Conservation (phyloP, 805 yeast genomes). For the Ogataea salicorniae region DNA sequence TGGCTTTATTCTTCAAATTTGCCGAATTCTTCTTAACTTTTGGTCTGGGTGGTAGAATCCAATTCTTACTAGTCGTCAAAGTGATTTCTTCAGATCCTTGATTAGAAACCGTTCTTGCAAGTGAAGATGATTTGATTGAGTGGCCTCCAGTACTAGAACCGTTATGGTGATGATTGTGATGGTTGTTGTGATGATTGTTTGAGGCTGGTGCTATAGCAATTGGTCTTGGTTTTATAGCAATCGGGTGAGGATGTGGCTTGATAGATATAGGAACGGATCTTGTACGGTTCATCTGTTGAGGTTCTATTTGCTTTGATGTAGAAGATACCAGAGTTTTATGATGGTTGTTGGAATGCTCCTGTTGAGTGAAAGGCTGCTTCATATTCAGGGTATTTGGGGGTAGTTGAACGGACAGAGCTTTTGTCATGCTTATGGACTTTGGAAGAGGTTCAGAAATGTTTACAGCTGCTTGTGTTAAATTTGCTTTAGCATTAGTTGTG, state of each 20-base stretch:
- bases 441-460: not conserved
- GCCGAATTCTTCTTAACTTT: slow-evolving; percentile 23
- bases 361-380: not conserved
- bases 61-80: slow-evolving; percentile 33
- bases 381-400: not conserved
- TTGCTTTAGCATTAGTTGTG: not conserved
- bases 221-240: slow-evolving; percentile 28
- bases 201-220: slow-evolving; percentile 20
- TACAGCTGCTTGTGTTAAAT: not conserved
- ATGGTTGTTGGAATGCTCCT: too few relatives aligned
- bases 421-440: not conserved
- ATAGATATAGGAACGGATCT: slow-evolving; percentile 8
- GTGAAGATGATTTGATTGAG: slow-evolving; percentile 2
- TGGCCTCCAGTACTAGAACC: not conserved
- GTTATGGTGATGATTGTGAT: not conserved
- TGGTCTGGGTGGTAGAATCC: slow-evolving; percentile 58
- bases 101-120: slow-evolving; percentile 15
- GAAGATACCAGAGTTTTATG: too few relatives aligned
- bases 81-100: slow-evolving; percentile 28
- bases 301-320: too few relatives aligned
- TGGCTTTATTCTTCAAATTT: not conserved
- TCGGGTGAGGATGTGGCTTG: slow-evolving; percentile 22
- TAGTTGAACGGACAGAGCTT: slow-evolving; percentile 1
- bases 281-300: slow-evolving; percentile 5
- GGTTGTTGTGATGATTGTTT: slow-evolving; percentile 5